phyloP scores from a whole-genome alignment of 1,284 basidiomycete species.

The Ceratobasidium sp. region DNA sequence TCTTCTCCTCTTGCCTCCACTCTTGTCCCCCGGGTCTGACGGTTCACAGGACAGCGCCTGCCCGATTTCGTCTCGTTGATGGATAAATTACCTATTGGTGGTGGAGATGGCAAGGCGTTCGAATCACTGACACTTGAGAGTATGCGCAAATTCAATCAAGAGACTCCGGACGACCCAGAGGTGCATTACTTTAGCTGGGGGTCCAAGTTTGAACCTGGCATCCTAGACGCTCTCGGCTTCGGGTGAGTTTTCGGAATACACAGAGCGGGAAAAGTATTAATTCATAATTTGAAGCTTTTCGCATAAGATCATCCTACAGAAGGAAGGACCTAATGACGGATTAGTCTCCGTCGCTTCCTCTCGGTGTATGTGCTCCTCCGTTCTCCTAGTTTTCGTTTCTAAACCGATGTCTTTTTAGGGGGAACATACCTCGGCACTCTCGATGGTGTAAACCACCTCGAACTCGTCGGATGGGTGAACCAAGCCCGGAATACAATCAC shows the following conservation, averaged over 20 bases:
- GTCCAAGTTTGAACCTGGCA: conserved; percentile 86
- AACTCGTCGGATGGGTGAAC: conserved; percentile 87
- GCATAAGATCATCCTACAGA: conserved; percentile 85
- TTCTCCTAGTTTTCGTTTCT: conserved; percentile 18
- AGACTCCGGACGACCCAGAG: conserved; percentile 80
- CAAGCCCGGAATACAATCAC: conserved; percentile 88
- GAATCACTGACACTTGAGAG: conserved; percentile 86
- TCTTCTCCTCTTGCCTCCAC: conserved; percentile 53
- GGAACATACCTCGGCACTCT: conserved; percentile 90
- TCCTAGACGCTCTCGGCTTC: conserved; percentile 82
- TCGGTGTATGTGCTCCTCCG: conserved; percentile 68
- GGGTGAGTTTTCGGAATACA: neutral
- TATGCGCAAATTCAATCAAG: conserved; percentile 90
- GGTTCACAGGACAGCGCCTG: conserved; percentile 55
- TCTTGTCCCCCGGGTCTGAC: conserved; percentile 55
- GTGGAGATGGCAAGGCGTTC: conserved; percentile 93
- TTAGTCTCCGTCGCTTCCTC: conserved; percentile 87
- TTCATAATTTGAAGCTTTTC: conserved; percentile 68
- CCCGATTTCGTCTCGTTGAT: conserved; percentile 65
- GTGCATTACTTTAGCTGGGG: conserved; percentile 96
- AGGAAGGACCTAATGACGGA: conserved; percentile 94
- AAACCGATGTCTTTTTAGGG: conserved; percentile 56
- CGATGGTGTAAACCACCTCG: conserved; percentile 90
- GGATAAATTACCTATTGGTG: conserved; percentile 85
- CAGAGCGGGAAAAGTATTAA: neutral